phyloP scores from a whole-genome alignment of 2,329 filamentous ascomycete species.

The Calonectria honghensis region DNA sequence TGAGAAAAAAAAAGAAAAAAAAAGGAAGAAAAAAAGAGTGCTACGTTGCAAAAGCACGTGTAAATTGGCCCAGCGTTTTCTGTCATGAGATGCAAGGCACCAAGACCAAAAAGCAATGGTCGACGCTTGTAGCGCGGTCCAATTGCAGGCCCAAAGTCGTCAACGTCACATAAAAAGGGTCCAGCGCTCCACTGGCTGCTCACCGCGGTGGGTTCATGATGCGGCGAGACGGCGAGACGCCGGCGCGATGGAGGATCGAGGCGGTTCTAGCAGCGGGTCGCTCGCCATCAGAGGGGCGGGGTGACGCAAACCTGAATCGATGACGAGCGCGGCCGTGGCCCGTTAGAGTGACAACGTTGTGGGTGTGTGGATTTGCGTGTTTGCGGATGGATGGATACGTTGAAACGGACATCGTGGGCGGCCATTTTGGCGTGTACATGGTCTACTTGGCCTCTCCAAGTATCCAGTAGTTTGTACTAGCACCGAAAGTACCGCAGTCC shows the following conservation, averaged over 20 bases:
- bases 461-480: constrained; percentile 3
- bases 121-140: background rate
- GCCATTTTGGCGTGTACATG: background rate
- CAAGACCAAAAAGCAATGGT: background rate
- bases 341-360: background rate
- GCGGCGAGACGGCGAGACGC: constrained; percentile 30
- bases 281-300: background rate
- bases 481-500: constrained; percentile 13
- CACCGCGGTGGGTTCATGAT: constrained; percentile 32
- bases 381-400: constrained; percentile 5
- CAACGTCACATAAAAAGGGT: constrained; percentile 21
- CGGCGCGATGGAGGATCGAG: constrained; percentile 38
- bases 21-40: background rate
- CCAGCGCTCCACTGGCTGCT: background rate
- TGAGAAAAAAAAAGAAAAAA: background rate
- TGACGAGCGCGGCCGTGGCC: background rate
- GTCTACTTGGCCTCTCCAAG: background rate
- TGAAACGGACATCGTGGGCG: background rate
- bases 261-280: constrained; percentile 24
- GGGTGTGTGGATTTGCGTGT: background rate
- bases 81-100: constrained; percentile 12
- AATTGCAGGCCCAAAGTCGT: background rate
- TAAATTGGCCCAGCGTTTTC: background rate
- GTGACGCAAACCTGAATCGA: constrained; percentile 14
- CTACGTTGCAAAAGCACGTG: background rate